These are phyloP conservation scores for Claviceps arundinis DNA, from an alignment of 2,329 filamentous ascomycete genomes.

Conservation along the genomic window DNA sequence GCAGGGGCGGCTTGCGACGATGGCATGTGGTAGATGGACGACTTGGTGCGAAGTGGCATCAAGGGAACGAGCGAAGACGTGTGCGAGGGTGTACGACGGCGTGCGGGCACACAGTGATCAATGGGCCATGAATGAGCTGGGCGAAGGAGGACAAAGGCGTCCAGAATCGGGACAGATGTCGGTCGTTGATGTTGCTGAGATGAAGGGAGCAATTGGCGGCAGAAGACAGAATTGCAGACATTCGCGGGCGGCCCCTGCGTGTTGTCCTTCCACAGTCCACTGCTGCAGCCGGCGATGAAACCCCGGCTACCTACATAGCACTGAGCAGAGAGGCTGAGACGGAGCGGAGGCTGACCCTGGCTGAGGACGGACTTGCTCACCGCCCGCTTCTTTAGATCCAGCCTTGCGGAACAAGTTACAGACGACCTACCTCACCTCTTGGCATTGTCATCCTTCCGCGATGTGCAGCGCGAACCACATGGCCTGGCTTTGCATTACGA, in stretches of 20 bases:
- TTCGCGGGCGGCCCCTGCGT: background rate
- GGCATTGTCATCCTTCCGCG: no score
- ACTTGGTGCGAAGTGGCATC: background rate
- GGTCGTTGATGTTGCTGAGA: background rate
- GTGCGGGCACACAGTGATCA: background rate
- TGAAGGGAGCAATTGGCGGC: background rate
- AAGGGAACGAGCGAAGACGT: background rate
- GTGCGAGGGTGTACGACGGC: background rate
- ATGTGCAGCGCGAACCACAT: no score
- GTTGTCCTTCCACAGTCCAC: background rate
- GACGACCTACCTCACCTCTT: no score
- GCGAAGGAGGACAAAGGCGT: background rate
- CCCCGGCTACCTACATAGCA: no score
- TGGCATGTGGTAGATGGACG: slow-evolving; percentile 5
- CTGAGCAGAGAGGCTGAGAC: no score
- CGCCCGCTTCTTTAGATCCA: no score
- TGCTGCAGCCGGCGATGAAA: no score
- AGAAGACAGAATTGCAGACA: background rate
- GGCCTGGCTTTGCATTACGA: no score
- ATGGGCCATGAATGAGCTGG: background rate
- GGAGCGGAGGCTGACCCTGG: no score
- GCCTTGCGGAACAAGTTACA: no score
- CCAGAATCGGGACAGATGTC: background rate
- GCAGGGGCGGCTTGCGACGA: slow-evolving; percentile 4
- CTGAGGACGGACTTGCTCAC: no score